Evolutionary conservation across 106 monocot species (phyloP).

Genomic region (Cymbidium sinense): DNA sequence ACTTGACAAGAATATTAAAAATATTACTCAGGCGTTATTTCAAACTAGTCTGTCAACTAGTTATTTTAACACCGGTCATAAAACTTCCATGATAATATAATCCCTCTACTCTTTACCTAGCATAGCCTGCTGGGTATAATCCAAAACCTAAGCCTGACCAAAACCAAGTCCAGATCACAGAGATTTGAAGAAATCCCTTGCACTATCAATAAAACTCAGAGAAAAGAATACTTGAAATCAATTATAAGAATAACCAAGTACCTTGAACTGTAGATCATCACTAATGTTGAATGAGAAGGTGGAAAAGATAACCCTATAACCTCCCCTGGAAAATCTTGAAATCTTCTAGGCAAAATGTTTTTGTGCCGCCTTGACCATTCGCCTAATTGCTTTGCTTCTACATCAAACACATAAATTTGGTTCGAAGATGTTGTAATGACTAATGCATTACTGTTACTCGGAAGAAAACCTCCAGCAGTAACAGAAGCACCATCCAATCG

Average conservation of each 20-base stretch:
- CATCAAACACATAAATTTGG: conserved; percentile 84
- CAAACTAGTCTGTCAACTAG: too few relatives aligned
- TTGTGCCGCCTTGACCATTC: conserved; percentile 78
- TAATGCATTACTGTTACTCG: conserved; percentile 57
- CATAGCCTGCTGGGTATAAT: too few relatives aligned
- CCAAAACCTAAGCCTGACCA: too few relatives aligned
- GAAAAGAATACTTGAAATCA: conserved; percentile 83
- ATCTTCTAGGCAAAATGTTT: conserved; percentile 61
- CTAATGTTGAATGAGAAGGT: too few relatives aligned
- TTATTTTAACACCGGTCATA: too few relatives aligned
- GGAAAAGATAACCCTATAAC: too few relatives aligned
- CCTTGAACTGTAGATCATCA: too few relatives aligned
- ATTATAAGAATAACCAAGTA: too few relatives aligned
- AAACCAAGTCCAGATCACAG: not conserved
- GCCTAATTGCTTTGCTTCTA: conserved; percentile 81
- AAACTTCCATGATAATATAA: too few relatives aligned
- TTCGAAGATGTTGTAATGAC: conserved; percentile 80
- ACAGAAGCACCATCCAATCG: conserved; percentile 82
- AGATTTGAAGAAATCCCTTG: conserved; percentile 57
- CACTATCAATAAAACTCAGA: conserved; percentile 83
- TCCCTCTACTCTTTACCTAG: too few relatives aligned
- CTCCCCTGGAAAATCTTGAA: conserved; percentile 95
- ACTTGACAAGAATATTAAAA: too few relatives aligned
- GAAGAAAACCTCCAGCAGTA: conserved; percentile 86
- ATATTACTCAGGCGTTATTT: too few relatives aligned